A percentile compares a stretch with the other conserved stretches of the same genome.
Evolutionary conservation across 1,284 basidiomycete genomes (phyloP).

Genomic region (Megacollybia platyphylla): DNA sequence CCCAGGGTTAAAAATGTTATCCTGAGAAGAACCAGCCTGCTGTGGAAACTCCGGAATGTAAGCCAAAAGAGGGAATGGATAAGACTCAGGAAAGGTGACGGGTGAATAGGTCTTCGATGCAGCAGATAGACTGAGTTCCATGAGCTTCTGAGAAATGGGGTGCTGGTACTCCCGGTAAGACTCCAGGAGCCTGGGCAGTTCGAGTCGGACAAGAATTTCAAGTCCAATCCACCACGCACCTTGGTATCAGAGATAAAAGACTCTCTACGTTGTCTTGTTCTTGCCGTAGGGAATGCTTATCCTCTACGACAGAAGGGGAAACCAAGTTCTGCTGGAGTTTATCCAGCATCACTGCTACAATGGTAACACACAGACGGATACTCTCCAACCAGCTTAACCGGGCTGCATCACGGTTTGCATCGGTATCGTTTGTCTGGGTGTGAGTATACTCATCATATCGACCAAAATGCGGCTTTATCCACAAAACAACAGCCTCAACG

Average conservation of each 20-base stretch:
- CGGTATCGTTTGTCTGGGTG: constrained; percentile 48
- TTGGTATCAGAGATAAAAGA: constrained; percentile 76
- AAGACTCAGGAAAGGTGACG: constrained; percentile 85
- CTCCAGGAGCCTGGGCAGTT: constrained; percentile 52
- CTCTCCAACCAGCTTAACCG: constrained; percentile 87
- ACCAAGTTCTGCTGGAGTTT: constrained; percentile 77
- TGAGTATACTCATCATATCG: constrained; percentile 73
- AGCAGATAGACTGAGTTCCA: constrained; percentile 57
- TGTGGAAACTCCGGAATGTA: constrained; percentile 44
- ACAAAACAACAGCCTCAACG: constrained; percentile 80
- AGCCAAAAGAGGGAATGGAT: constrained; percentile 81
- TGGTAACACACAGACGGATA: constrained; percentile 73
- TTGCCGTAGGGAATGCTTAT: constrained; percentile 51
- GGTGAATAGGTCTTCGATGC: constrained; percentile 56
- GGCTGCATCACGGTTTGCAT: constrained; percentile 55
- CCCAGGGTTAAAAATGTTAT: constrained; percentile 61
- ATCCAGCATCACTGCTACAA: constrained; percentile 85
- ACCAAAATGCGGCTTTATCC: constrained; percentile 96
- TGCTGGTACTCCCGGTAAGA: constrained; percentile 80
- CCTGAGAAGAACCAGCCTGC: constrained; percentile 21
- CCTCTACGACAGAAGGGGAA: constrained; percentile 48
- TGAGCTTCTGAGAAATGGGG: constrained; percentile 49
- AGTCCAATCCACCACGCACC: constrained; percentile 27
- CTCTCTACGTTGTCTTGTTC: constrained; percentile 94
- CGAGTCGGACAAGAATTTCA: constrained; percentile 5